Evolutionary conservation across 768 basidiomycete species (phyloP).

Genomic region (Lactifluus rugatus): DNA sequence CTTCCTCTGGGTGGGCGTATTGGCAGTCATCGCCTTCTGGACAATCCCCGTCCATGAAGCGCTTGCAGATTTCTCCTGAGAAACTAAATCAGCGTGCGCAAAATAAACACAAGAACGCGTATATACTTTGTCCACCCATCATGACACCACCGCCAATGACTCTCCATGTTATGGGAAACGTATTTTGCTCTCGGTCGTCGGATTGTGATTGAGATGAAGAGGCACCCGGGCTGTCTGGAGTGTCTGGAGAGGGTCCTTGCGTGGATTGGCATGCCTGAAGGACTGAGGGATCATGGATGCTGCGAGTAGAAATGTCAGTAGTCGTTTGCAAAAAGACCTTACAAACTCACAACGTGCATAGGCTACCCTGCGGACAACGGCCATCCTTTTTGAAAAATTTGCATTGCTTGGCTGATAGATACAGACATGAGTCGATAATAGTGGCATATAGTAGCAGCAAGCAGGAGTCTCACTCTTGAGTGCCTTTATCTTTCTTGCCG

Average conservation of each 20-base stretch:
- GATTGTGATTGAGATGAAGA: neutral
- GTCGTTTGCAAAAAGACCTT: neutral
- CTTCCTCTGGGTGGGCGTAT: slow-evolving; percentile 21
- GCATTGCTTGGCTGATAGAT: slow-evolving; percentile 15
- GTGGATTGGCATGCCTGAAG: neutral
- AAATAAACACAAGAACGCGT: neutral
- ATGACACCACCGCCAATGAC: slow-evolving; percentile 74
- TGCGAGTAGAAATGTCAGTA: neutral
- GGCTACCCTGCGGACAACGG: slow-evolving; percentile 13
- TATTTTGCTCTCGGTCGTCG: slow-evolving; percentile 28
- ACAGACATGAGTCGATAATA: neutral
- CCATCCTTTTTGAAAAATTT: slow-evolving; percentile 18
- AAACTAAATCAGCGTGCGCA: neutral
- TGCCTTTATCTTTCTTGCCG: slow-evolving; percentile 15
- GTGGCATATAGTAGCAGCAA: neutral
- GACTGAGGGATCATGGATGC: slow-evolving; percentile 9
- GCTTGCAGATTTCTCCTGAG: slow-evolving; percentile 24
- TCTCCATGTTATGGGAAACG: slow-evolving; percentile 62
- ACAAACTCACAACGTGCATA: slow-evolving; percentile 17
- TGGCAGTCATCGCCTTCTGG: slow-evolving; percentile 24
- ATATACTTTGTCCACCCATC: slow-evolving; percentile 36
- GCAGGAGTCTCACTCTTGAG: slow-evolving; percentile 13
- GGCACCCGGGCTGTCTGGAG: neutral
- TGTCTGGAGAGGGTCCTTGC: neutral
- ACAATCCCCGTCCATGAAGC: slow-evolving; percentile 24